Conservation (phyloP, 768 basidiomycete genomes). For the Podaxis sp. region DNA sequence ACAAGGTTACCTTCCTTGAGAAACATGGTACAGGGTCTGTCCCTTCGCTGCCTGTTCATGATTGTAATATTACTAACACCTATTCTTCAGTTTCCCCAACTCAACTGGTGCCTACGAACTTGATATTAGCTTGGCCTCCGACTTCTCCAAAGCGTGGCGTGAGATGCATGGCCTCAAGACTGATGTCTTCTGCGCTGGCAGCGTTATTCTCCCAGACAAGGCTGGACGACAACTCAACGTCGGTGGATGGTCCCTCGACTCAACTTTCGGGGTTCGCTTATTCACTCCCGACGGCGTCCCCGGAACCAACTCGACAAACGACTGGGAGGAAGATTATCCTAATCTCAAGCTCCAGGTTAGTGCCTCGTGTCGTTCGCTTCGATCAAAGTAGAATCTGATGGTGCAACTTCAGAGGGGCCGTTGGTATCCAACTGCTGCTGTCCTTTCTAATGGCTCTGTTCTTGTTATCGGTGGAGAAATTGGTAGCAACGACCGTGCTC, state of each 20-base stretch:
- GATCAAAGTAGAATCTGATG: background rate
- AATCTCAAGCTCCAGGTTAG: conserved; percentile 61
- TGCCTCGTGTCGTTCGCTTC: background rate
- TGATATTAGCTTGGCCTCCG: conserved; percentile 54
- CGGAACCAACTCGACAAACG: conserved; percentile 72
- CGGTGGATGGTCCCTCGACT: conserved; percentile 69
- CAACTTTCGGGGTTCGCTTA: conserved; percentile 71
- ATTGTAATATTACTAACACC: background rate
- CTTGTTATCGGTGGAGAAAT: conserved; percentile 75
- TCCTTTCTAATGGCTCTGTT: conserved; percentile 73
- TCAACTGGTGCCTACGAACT: conserved; percentile 80
- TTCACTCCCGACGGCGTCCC: conserved; percentile 68
- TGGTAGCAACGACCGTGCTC: conserved; percentile 64
- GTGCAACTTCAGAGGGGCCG: conserved; percentile 46
- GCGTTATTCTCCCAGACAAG: conserved; percentile 74
- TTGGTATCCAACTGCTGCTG: conserved; percentile 72
- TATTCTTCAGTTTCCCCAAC: conserved; percentile 44
- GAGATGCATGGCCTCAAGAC: conserved; percentile 68
- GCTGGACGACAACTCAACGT: conserved; percentile 65
- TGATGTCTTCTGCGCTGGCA: conserved; percentile 80
- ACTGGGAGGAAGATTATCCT: conserved; percentile 74
- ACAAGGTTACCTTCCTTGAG: conserved; percentile 80
- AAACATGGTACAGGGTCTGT: conserved; percentile 63
- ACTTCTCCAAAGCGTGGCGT: conserved; percentile 63
- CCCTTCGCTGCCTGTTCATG: background rate